These are phyloP conservation scores for Brassica cretica DNA, from an alignment of 345 rosid genomes.

Conservation along the genomic window DNA sequence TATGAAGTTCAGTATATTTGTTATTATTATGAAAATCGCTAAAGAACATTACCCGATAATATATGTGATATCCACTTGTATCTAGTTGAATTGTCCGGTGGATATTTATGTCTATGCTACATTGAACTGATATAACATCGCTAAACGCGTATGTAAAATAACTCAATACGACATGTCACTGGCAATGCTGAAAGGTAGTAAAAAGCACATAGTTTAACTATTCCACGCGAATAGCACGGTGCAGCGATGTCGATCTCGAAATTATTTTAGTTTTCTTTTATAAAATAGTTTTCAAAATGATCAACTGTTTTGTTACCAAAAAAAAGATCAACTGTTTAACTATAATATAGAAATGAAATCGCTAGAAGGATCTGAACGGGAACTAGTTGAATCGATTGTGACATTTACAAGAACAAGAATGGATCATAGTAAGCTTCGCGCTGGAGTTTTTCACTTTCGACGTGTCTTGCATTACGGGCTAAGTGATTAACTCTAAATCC, in stretches of 20 bases:
- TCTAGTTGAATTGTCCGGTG: neutral
- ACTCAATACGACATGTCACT: neutral
- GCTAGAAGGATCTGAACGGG: constrained; percentile 11
- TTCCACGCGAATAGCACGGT: neutral
- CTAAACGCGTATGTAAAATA: neutral
- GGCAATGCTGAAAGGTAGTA: neutral
- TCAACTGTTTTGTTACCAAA: neutral
- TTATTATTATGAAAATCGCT: neutral
- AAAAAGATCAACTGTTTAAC: neutral
- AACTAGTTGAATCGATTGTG: constrained; percentile 31
- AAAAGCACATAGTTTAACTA: constrained; percentile 1
- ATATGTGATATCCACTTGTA: neutral
- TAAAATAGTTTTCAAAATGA: neutral
- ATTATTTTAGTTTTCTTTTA: neutral
- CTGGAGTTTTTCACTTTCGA: constrained; percentile 39
- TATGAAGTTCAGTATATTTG: neutral
- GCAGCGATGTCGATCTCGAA: constrained; percentile 4
- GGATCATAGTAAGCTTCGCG: constrained; percentile 38
- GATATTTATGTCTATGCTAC: neutral
- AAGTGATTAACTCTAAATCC: constrained; percentile 30
- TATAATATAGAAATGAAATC: constrained; percentile 18
- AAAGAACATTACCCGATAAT: neutral
- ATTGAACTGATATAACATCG: neutral
- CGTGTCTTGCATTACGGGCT: constrained; percentile 40
- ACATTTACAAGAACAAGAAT: constrained; percentile 12